Percentiles rank a stretch among this genome's conserved stretches.
Evolutionary conservation across 176 grass and related monocot genomes (phyloP).

Genomic region (Zizania latifolia): DNA sequence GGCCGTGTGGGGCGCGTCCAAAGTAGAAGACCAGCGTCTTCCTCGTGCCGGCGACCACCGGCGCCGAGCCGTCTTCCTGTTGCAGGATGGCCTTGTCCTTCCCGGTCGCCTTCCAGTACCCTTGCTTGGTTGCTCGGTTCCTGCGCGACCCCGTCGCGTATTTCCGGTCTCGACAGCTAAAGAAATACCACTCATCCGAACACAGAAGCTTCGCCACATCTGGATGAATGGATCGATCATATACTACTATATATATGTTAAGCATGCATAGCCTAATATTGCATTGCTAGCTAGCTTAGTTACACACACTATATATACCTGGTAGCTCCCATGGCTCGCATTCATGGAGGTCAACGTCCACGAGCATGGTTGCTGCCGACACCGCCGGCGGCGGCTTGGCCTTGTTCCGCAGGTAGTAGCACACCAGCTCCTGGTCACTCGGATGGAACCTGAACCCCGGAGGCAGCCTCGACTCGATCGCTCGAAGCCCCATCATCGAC

Average conservation of each 20-base stretch:
- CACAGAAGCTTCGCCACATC: constrained; percentile 31
- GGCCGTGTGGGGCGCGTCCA: constrained; percentile 30
- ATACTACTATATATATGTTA: too few species aligned
- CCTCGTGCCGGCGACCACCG: constrained; percentile 18
- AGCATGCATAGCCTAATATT: too few species aligned
- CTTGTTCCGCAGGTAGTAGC: constrained; percentile 40
- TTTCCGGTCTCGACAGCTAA: constrained; percentile 33
- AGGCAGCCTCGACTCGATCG: constrained; percentile 41
- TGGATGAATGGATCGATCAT: too few species aligned
- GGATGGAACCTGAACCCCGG: constrained; percentile 48
- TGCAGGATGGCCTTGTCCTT: constrained; percentile 24
- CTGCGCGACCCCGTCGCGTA: constrained; percentile 29
- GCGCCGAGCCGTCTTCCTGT: not conserved
- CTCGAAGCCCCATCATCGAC: constrained; percentile 29
- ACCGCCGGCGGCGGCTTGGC: not conserved
- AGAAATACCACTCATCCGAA: constrained; percentile 44
- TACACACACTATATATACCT: too few species aligned
- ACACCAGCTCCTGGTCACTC: constrained; percentile 43
- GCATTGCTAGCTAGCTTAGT: too few species aligned
- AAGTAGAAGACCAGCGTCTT: constrained; percentile 54
- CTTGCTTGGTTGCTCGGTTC: constrained; percentile 38
- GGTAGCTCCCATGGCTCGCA: constrained; percentile 52
- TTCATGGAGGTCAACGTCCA: constrained; percentile 46
- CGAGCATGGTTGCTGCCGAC: constrained; percentile 19
- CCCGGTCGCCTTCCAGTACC: constrained; percentile 49